Evolutionary conservation across 768 basidiomycete genomes (phyloP), one percentile per base, ranked within the genome.

Genomic region (Pleurotus eryngii): DNA sequence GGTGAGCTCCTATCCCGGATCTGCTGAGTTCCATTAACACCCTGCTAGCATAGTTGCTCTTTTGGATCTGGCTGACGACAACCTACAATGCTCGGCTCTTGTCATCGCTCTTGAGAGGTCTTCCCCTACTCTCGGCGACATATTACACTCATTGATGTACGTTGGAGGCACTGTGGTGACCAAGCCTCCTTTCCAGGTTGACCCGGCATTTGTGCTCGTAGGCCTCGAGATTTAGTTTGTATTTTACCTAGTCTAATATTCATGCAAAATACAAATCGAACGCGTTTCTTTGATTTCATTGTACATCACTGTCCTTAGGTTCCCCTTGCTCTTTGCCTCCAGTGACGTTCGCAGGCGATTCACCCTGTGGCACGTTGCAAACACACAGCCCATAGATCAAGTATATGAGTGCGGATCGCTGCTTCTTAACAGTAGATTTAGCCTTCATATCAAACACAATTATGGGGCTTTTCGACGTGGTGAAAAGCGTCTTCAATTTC

Each of bases 131-230:
- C 78, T 95, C 55, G 82, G 87, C 63, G 83, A 85, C 65, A 76
- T 94, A 57, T 76, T 95, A 38, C 94, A 95, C 67, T 89, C 93
- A 49, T 79, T 95, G 60, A 91, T 95, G 90, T 95, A 95, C 72
- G 90, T 95, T 53, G 92, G 92, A 60, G 93, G 90, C 56, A 83
- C 81, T 49, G 87, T 95, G 54, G 86, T 95, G 51, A 90, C 91
- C 55, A 87, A 84, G 67, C 89, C 90, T 55, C 84, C 83, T 22
- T 90, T 89, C 77, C 77, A 84, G 65, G 83, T 87, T 57, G 83
- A 91, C 66, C 80, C 87, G 26, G 83, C 86, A 15, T 92, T 86
- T 68, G 82, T 95, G 37, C 84, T 95, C 46, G 89, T 95, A 55
- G 93, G 93, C 40, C 75, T 95, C 71, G 92, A 94, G 65, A 84